Conservation (phyloP, 108 stramenopile species). For the Cyclotella baltica region DNA sequence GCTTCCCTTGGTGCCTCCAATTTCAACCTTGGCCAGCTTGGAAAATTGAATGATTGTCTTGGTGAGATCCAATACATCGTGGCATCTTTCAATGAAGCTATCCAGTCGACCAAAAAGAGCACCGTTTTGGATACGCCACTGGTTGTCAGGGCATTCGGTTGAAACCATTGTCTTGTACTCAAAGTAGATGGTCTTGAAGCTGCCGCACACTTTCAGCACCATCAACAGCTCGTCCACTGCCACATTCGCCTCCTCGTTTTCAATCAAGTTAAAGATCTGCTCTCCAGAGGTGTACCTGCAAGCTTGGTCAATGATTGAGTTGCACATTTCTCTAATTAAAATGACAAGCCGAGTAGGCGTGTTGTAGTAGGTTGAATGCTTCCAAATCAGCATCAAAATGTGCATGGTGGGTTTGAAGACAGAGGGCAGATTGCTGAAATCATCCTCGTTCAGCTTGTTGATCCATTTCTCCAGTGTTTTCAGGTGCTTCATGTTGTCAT, state of each 20-base stretch:
- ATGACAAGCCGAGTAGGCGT: constrained; percentile 88
- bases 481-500: constrained; percentile 91
- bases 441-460: constrained; percentile 72
- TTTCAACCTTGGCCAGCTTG: constrained; percentile 87
- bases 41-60: constrained; percentile 90
- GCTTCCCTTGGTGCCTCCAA: constrained; percentile 91
- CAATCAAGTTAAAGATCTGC: constrained; percentile 83
- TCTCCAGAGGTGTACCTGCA: constrained; percentile 85
- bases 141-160: constrained; percentile 79
- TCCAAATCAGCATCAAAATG: constrained; percentile 91
- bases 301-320: constrained; percentile 85
- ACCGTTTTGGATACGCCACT: constrained; percentile 88
- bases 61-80: constrained; percentile 88
- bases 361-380: constrained; percentile 93
- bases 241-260: constrained; percentile 80
- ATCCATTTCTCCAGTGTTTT: constrained; percentile 76
- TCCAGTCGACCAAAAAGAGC: constrained; percentile 93
- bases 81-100: constrained; percentile 88
- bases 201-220: constrained; percentile 76
- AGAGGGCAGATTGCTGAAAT: constrained; percentile 61
- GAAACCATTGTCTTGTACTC: constrained; percentile 86
- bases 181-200: constrained; percentile 84
- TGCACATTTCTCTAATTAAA: constrained; percentile 91
- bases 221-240: constrained; percentile 70
- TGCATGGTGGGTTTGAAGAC: constrained; percentile 91